Base-by-base conservation (phyloP, 78 protist genomes). In the Salpingoeca rosetta region DNA sequence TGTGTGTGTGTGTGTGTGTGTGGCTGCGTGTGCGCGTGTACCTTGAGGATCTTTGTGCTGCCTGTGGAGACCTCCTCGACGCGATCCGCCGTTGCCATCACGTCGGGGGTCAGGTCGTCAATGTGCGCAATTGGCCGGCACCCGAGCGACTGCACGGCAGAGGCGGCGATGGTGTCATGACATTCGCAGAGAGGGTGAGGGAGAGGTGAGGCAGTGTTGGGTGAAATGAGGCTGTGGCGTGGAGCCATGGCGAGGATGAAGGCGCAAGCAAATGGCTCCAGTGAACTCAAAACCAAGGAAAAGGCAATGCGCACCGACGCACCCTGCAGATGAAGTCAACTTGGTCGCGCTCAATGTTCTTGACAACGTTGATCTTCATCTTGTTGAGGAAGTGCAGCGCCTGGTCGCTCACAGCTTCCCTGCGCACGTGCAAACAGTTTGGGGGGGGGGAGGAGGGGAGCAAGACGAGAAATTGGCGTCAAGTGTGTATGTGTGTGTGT, bases 301-400 rank as follows among this genome's bases (percentile, higher is more conserved):
- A n/a, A n/a, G n/a, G n/a, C n/a, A n/a, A n/a, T n/a, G n/a, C n/a
- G n/a, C n/a, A n/a, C 31, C 36, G 17, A 40, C 90, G 28, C 36
- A 88, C 88, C 91, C 92, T 93, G 85, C 96, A 91, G 89, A 98
- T 94, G 89, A 98, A 98, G 83, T 97, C 99, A 80, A 97, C 93
- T 44, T 96, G 98, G 26, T 88, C 95, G 74, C 99, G 93, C 92
- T 98, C 99, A 77, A 98, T 91, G 82, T 98, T 99, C 45, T 85
- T 88, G 88, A 98, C 80, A 45, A 96, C 98, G 83, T 97, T 76
- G 87, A 98, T 97, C 92, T 94, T 94, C 87, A 92, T 65, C 91
- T 98, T 97, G 86, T 99, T 94, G 28, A 98, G 88, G 89, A 93
- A 97, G 90, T 95, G 97, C 39, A 97, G 94, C 22, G 97, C 88